Conservation (phyloP, 768 basidiomycete genomes). For the Boletus reticuloceps region DNA sequence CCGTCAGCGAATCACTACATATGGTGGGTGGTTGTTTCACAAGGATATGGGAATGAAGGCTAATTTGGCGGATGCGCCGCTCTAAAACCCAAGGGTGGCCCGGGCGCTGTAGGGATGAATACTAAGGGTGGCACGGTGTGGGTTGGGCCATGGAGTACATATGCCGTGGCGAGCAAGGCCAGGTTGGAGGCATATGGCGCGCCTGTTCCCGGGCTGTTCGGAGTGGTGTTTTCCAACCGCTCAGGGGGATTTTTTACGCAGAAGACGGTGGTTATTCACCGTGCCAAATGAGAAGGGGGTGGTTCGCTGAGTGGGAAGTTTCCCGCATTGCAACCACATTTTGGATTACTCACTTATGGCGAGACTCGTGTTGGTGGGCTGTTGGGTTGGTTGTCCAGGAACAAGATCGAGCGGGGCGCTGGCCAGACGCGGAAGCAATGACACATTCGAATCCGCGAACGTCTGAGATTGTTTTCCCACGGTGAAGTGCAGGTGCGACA, state of each 20-base stretch:
- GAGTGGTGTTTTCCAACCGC: not conserved
- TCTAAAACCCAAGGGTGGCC: constrained; percentile 5
- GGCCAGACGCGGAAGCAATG: constrained; percentile 35
- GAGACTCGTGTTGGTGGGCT: constrained; percentile 16
- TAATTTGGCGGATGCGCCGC: constrained; percentile 20
- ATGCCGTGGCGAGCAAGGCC: too few species aligned
- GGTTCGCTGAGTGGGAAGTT: not conserved
- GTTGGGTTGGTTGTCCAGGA: constrained; percentile 9
- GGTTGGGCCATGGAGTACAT: not conserved
- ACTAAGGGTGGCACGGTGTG: not conserved
- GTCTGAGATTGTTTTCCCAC: constrained; percentile 28
- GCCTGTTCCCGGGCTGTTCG: not conserved
- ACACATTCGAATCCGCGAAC: constrained; percentile 33
- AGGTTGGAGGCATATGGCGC: too few species aligned
- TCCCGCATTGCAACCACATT: constrained; percentile 1
- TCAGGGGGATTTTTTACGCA: not conserved
- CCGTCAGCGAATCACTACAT: constrained; percentile 16
- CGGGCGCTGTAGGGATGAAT: not conserved
- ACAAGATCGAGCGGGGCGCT: constrained; percentile 26
- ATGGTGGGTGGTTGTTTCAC: constrained; percentile 14
- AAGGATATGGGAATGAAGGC: constrained; percentile 20
- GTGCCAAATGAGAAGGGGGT: not conserved
- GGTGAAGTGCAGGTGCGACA: constrained; percentile 33
- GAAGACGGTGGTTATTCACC: not conserved
- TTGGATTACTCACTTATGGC: not conserved